Evolutionary conservation across 495 filamentous ascomycete genomes (phyloP).

Genomic region (Bombardia bombarda): DNA sequence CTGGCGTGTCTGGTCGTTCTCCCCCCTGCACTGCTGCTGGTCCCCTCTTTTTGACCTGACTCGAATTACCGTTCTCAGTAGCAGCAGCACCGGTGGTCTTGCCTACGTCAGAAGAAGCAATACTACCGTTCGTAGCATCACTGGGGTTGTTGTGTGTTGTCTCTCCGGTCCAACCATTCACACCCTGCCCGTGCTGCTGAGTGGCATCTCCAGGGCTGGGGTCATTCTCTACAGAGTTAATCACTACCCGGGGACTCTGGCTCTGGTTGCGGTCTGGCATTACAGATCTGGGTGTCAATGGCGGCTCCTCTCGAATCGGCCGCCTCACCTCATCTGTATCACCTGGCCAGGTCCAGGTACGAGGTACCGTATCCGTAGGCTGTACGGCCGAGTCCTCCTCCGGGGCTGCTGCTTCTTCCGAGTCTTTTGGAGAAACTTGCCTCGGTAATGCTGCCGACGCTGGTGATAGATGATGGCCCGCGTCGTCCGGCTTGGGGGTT

Average conservation of each 20-base stretch:
- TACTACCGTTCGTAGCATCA: neutral
- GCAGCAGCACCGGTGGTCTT: constrained; percentile 1
- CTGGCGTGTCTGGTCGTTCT: constrained; percentile 4
- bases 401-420: too few species aligned
- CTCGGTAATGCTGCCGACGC: constrained; percentile 4
- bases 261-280: neutral
- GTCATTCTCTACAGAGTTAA: too few species aligned
- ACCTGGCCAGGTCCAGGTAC: too few species aligned
- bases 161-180: too few species aligned
- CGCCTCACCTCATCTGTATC: neutral
- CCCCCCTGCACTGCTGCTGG: neutral
- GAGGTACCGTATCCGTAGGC: too few species aligned
- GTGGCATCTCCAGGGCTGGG: too few species aligned
- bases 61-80: constrained; percentile 1
- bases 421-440: neutral
- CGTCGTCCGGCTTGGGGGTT: constrained; percentile 1
- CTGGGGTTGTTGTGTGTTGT: too few species aligned
- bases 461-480: neutral
- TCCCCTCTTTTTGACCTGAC: constrained; percentile 7
- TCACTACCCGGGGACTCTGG: constrained; percentile 9
- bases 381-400: too few species aligned
- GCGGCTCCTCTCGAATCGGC: neutral
- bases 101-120: neutral
- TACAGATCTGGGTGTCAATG: neutral
- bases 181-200: too few species aligned